Evolutionary conservation across 805 yeast species (phyloP), one percentile per base, ranked within the genome.

Genomic region (Candida railenensis): DNA sequence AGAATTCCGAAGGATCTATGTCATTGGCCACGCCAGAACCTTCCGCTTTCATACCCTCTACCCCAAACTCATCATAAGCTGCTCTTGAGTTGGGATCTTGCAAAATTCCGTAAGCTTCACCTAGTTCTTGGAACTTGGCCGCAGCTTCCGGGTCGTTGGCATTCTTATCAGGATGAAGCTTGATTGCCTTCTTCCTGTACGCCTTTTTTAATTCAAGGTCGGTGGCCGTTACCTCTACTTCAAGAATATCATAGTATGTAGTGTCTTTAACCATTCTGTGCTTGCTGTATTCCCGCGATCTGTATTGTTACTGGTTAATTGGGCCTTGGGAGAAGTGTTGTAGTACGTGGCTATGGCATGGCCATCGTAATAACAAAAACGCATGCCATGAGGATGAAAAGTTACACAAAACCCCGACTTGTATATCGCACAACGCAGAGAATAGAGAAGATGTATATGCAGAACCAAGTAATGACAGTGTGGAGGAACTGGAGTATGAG

Each of bases 91-190:
- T 78, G 0, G 79, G 72, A 62, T 94, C 94, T 57, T 86, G 85
- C 49, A 94, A 69, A 0, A 94, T 88, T 53, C 87, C 90, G 56
- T 86, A 87, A 0, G 92, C 92, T 53, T 71, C 76, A 3, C 73
- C 77, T 34, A 72, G 49, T 47, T 80, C 87, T 66, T 94, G 97
- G 67, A 94, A 94, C 57, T 85, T 83, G 43, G 78, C 81, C 12
- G 92, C 89, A 14, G 99, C 99, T 11, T 80, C 78, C 36, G 94
- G 95, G 62, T 94, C 96, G 58, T 87, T 83, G n/a, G 96, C 96
- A 60, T 92, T 89, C 71, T 94, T 94, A 65, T 94, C 99, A 1
- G 99, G 99, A 65, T 92, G 99, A 43, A 88, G 87, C 48, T 74
- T 76, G 66, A 92, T 86, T 5, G 98, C 98, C 64, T 83, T 82